Evolutionary conservation across 1,284 basidiomycete genomes (phyloP), one percentile per base, ranked within the genome.

Genomic region (Cryptococcus sp.): DNA sequence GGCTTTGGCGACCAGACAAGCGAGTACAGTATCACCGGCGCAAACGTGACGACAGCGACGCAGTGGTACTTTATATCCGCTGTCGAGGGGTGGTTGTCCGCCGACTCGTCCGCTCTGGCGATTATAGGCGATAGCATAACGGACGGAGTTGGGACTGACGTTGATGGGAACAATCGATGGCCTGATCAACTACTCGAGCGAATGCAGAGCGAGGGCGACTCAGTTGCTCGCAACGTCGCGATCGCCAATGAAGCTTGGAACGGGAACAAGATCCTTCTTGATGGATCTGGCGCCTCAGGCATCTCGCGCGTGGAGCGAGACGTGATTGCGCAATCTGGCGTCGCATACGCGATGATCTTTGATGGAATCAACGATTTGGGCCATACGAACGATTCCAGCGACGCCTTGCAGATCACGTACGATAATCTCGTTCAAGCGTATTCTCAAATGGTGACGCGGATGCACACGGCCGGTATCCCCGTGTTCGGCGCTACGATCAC

Each of bases 341-440:
- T 82, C 35, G 70, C 70, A 41, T 83, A 77, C 70, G 80, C 76
- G 25, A 81, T 84, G 76, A 79, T 83, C 64, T 84, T 83, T 66
- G 82, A 83, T 64, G 83, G 83, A 53, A 81, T 83, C 43, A 84
- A 83, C 76, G 82, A 83, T 74, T 82, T 83, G 54, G 83, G 82
- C 5, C 75, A 72, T 3, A 79, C 80, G 1, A 65, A 62, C 8
- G 65, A 81, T 27, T 76, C 75, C n/a, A 52, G 65, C 1, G 71
- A 65, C 17, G 73, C 75, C 13, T 81, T 82, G 69, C 57, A 72
- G 43, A 71, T 61, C 22, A 72, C 82, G 42, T 79, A 75, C n/a
- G 74, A 80, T 68, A 69, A 68, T 13, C 62, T 83, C 60, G 81
- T 83, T 65, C 69, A 68, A 40, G 82, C 82, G 5, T 82, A 72